Evolutionary conservation across 2,329 filamentous ascomycete genomes (phyloP), one percentile per base, ranked within the genome.

Genomic region (Zarea fungicola): DNA sequence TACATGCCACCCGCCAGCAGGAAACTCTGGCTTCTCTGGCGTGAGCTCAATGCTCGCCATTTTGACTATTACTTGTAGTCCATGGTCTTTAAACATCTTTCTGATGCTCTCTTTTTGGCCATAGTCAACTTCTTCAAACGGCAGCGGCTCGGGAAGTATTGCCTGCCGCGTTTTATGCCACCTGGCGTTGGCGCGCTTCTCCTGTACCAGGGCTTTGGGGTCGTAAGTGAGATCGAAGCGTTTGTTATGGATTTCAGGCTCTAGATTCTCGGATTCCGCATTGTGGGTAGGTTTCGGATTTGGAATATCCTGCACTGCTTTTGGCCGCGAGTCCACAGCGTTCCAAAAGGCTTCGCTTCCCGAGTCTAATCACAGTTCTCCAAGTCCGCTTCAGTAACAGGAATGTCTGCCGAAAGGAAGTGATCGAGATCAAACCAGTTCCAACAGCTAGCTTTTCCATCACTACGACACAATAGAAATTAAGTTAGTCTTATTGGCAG

Each of bases 51-150:
- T 74, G 40, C 72, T 75, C 3, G 74, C 67, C 25, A 42, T 29
- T 16, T 42, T 42, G 39, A 42, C 72, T 44, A 85, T 79, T 31
- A 85, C 63, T 55, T 85, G 81, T 2, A 85, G 62, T 0, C 77
- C 76, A 60, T 50, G 41, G 4, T 52, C 42, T 1, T 49, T 37
- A 19, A 57, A 59, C 44, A 54, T 57, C 0, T 62, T 42, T 8
- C 40, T 9, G 7, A 56, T 49, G 6, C 55, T 49, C 22, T 37
- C n/a, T 14, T 36, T 16, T 1, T 48, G 47, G 9, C 36, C 13
- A 21, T 54, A 54, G 28, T 52, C 39, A 9, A 50, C 36, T 19
- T 49, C 34, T 5, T 40, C 23, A 18, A 50, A 54, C 1, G 16
- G 6, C 1, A 11, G 37, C 13, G 59, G 59, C 29, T 63, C 57